These are phyloP conservation scores for Citrus unshiu DNA, from an alignment of 345 rosid genomes.

Conservation along the genomic window DNA sequence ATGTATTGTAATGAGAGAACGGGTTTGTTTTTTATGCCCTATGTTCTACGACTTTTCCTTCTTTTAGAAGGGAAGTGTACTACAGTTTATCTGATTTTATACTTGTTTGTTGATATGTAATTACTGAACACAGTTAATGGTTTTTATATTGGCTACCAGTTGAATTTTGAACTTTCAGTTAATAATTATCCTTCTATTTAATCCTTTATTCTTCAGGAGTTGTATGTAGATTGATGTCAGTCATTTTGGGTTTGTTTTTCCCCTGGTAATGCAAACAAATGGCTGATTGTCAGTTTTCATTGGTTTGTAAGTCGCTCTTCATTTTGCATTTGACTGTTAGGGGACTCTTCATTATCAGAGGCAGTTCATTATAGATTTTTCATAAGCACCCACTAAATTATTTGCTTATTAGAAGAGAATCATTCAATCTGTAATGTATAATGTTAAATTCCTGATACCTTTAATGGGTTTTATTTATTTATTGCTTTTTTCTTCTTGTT, in stretches of 20 bases:
- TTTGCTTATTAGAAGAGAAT: background rate
- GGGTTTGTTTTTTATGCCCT: slow-evolving; percentile 19
- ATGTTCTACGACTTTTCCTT: background rate
- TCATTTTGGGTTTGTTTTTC: background rate
- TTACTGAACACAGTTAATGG: background rate
- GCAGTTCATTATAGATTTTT: background rate
- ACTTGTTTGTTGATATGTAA: background rate
- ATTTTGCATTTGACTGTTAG: background rate
- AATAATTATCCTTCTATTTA: background rate
- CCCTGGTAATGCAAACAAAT: background rate
- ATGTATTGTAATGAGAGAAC: slow-evolving; percentile 13
- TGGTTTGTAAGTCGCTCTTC: background rate
- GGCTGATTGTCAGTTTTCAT: background rate
- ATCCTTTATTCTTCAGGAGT: background rate
- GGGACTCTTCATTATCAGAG: background rate
- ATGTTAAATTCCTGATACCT: no score
- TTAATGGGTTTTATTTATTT: no score
- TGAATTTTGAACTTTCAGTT: background rate
- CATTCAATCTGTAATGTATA: no score
- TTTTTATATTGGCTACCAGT: background rate
- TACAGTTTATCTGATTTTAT: background rate
- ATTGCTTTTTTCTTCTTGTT: no score
- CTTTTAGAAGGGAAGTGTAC: background rate
- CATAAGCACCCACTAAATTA: background rate
- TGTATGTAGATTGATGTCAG: background rate